Conservation (phyloP, 441 rosid species). For the Kokia cookei region DNA sequence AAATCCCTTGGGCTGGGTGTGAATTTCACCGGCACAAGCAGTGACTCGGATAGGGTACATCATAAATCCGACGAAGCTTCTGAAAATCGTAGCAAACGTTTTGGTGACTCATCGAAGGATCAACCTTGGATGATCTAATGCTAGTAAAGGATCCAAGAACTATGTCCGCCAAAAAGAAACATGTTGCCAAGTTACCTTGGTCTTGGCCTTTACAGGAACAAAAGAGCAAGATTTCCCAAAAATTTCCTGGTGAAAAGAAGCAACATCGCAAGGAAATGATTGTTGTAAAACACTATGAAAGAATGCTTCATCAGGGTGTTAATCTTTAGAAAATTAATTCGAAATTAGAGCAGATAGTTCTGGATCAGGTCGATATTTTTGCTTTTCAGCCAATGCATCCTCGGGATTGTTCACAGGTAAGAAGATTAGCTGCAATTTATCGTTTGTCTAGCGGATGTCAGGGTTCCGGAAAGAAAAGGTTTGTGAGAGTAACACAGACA, state of each 20-base stretch:
- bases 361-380: constrained; percentile 45
- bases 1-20: constrained; percentile 86
- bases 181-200: constrained; percentile 40
- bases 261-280: constrained; percentile 68
- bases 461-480: no score
- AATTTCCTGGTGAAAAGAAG: constrained; percentile 72
- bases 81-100: neutral
- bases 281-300: constrained; percentile 60
- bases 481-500: no score
- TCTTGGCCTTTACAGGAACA: constrained; percentile 64
- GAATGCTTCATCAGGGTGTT: constrained; percentile 75
- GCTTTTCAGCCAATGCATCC: constrained; percentile 79
- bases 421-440: constrained; percentile 69
- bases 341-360: constrained; percentile 65
- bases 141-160: constrained; percentile 69
- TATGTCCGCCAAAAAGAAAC: constrained; percentile 52
- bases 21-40: constrained; percentile 28
- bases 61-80: neutral
- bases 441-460: constrained; percentile 33
- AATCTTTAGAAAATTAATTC: constrained; percentile 61
- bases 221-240: constrained; percentile 55
- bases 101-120: constrained; percentile 12
- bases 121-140: constrained; percentile 56
- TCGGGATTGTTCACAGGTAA: constrained; percentile 79
- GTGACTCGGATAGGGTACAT: constrained; percentile 14